Evolutionary conservation across 176 grass and related monocot species (phyloP).

Genomic region (Phoenix dactylifera): DNA sequence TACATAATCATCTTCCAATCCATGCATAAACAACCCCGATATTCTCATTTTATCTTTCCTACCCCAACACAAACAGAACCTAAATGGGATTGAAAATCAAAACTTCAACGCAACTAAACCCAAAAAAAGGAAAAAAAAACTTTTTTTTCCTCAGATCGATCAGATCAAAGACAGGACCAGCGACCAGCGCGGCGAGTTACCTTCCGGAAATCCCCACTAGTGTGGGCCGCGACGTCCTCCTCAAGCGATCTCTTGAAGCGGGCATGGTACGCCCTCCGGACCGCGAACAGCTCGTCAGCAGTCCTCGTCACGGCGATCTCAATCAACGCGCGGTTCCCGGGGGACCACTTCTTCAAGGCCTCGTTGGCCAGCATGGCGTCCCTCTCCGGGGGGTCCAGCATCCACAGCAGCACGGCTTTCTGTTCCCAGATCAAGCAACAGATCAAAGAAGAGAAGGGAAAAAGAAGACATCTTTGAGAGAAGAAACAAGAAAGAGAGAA

Average conservation of each 20-base stretch:
- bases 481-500: background rate
- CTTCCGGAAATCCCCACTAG: slow-evolving; percentile 76
- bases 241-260: slow-evolving; percentile 84
- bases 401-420: slow-evolving; percentile 80
- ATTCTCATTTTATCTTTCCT: too few relatives aligned
- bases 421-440: slow-evolving; percentile 11
- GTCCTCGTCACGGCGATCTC: slow-evolving; percentile 70
- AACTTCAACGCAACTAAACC: too few relatives aligned
- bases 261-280: slow-evolving; percentile 58
- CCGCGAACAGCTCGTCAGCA: slow-evolving; percentile 46
- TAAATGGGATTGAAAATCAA: too few relatives aligned
- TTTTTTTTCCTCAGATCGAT: too few relatives aligned
- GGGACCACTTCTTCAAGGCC: slow-evolving; percentile 53
- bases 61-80: too few relatives aligned
- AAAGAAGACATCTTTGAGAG: background rate
- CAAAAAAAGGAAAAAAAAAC: too few relatives aligned
- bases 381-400: slow-evolving; percentile 66
- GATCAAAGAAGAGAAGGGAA: background rate
- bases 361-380: slow-evolving; percentile 84
- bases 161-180: too few relatives aligned
- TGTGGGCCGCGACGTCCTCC: slow-evolving; percentile 75
- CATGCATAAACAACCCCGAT: too few relatives aligned
- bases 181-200: slow-evolving; percentile 7
- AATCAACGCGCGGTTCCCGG: slow-evolving; percentile 59
- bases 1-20: too few relatives aligned